Evolutionary conservation across 257 asterid species (phyloP).

Genomic region (Coffea canephora): DNA sequence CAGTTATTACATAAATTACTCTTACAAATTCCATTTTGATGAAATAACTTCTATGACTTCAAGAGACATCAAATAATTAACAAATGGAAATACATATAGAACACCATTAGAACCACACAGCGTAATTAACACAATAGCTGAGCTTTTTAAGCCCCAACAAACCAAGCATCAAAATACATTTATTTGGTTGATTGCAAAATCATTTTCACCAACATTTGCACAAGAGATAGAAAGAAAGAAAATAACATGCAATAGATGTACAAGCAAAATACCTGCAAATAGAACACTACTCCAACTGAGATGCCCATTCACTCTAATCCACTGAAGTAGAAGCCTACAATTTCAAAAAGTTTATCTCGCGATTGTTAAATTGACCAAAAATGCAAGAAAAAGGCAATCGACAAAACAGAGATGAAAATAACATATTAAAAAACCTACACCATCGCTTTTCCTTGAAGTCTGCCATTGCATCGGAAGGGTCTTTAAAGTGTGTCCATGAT

Average conservation of each 20-base stretch:
- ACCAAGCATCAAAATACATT: neutral
- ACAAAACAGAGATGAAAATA: too few relatives aligned
- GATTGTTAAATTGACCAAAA: too few relatives aligned
- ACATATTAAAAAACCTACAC: too few relatives aligned
- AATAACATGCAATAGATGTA: slow-evolving; percentile 3
- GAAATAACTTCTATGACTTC: neutral
- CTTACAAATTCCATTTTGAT: neutral
- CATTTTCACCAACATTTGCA: neutral
- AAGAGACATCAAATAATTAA: neutral
- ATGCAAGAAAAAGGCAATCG: too few relatives aligned
- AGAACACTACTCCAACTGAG: slow-evolving; percentile 93
- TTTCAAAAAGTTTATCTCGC: too few relatives aligned
- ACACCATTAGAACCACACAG: neutral
- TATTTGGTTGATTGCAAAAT: neutral
- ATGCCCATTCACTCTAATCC: too few relatives aligned
- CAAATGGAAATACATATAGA: neutral
- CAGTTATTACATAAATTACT: neutral
- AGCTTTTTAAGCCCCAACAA: neutral
- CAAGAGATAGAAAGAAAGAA: neutral
- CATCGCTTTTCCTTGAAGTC: too few relatives aligned
- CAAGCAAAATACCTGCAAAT: slow-evolving; percentile 68
- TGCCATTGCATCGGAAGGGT: too few relatives aligned
- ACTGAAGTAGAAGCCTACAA: too few relatives aligned
- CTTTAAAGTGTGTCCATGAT: too few relatives aligned
- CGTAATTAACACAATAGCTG: neutral